These are phyloP conservation scores for Pleurotus tuoliensis DNA, from an alignment of 768 basidiomycete species.

Conservation along the genomic window DNA sequence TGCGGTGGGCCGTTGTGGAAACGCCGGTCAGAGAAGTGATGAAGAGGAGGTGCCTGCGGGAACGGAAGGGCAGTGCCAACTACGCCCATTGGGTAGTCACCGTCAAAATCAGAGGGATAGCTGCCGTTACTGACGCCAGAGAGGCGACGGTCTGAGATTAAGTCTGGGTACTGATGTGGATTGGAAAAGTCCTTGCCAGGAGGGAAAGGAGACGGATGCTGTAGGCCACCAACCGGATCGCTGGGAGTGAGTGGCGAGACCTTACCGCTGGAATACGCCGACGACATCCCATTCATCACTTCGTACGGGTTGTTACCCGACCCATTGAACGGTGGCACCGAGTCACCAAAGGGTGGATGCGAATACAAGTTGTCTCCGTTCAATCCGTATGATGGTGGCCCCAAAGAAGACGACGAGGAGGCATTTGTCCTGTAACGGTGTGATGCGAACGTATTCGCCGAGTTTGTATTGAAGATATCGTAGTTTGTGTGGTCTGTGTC, in stretches of 20 bases:
- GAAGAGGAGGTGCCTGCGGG: conserved; percentile 40
- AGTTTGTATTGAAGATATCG: conserved; percentile 54
- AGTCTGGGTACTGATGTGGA: conserved; percentile 52
- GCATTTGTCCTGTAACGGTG: conserved; percentile 70
- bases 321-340: conserved; percentile 52
- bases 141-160: conserved; percentile 56
- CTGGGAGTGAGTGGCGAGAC: conserved; percentile 72
- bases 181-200: conserved; percentile 53
- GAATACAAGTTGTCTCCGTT: conserved; percentile 56
- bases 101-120: conserved; percentile 58
- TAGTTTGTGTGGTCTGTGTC: conserved; percentile 58
- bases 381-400: conserved; percentile 47
- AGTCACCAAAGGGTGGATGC: conserved; percentile 55
- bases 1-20: conserved; percentile 42
- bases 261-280: conserved; percentile 69
- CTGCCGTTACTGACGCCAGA: conserved; percentile 37
- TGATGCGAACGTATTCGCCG: conserved; percentile 40
- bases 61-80: conserved; percentile 46
- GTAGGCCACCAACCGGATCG: conserved; percentile 57
- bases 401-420: conserved; percentile 67
- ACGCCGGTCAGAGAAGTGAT: conserved; percentile 60
- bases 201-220: conserved; percentile 51
- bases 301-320: conserved; percentile 53
- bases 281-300: conserved; percentile 53
- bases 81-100: conserved; percentile 54